Evolutionary conservation across 352 stramenopile genomes (phyloP), one percentile per base, ranked within the genome.

Genomic region (Pythium plurisporium): DNA sequence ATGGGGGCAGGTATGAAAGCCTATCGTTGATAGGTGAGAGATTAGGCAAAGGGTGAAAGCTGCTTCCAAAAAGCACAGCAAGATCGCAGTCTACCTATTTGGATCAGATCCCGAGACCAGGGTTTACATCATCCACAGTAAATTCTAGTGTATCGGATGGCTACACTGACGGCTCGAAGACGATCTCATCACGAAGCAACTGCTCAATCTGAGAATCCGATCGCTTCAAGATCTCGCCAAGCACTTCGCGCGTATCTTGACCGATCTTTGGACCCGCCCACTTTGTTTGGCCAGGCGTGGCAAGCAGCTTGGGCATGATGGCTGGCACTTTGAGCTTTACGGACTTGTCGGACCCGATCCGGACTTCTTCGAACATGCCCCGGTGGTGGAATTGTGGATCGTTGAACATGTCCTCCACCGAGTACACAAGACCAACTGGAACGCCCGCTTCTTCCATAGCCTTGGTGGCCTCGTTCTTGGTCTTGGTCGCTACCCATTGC

Each of bases 381-480:
- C 84, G 84, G n/a, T 89, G 69, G 17, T 76, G 57, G 54, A 76
- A 94, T 17, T 94, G 84, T 34, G 74, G 67, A 46, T 94, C 78
- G 23, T 71, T 65, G 10, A 84, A 46, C 79, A 94, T 94, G 41
- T 94, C 83, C 48, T 86, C 74, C 20, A 91, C 79, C 31, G 83
- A 91, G 59, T 90, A 91, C 33, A 94, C 83, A 8, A 86, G 70
- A 0, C 82, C 82, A 2, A 91, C 75, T 9, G 82, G 82, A 6
- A 90, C 72, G 0, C 69, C 58, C 3, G 74, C 66, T 12, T 64
- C 64, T 23, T 91, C 79, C 74, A 91, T 89, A 2, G 76, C 64
- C n/a, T 57, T 46, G n/a, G 78, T 69, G 8, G 87, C 71, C 0
- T 70, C 68, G 2, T 78, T 64, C 2, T 84, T 48, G 25, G 76